Evolutionary conservation across 148 eudicot genomes (phyloP).

Genomic region (Vaccinium macrocarpon): DNA sequence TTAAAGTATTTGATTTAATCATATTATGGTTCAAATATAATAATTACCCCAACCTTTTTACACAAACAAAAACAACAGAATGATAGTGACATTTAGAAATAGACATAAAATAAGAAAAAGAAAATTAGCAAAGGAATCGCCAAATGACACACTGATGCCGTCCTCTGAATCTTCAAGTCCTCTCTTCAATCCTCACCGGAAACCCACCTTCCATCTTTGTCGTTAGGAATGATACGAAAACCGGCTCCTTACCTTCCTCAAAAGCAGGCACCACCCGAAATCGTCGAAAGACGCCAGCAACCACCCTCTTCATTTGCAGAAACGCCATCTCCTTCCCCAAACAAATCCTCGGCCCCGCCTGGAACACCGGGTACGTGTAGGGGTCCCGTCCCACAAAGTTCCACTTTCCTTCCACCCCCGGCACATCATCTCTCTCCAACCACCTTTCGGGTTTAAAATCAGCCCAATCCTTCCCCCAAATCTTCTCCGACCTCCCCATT

Average conservation of each 20-base stretch:
- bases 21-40: too few species aligned
- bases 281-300: conserved; percentile 15
- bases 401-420: not conserved
- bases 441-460: conserved; percentile 26
- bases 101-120: too few species aligned
- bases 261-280: conserved; percentile 22
- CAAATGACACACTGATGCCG: too few species aligned
- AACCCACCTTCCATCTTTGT: conserved; percentile 31
- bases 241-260: conserved; percentile 12
- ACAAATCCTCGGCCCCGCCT: conserved; percentile 32
- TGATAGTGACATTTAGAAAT: too few species aligned
- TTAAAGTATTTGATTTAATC: too few species aligned
- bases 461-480: conserved; percentile 29
- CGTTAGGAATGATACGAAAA: conserved; percentile 16
- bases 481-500: conserved; percentile 31
- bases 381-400: conserved; percentile 19
- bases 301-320: conserved; percentile 32
- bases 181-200: conserved; percentile 15
- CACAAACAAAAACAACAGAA: too few species aligned
- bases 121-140: too few species aligned
- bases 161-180: not conserved
- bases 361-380: conserved; percentile 25
- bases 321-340: conserved; percentile 37
- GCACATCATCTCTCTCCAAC: conserved; percentile 5
- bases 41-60: too few species aligned